Percentiles rank a stretch among this genome's conserved stretches.
Evolutionary conservation across 768 basidiomycete species (phyloP).

Genomic region (Tulasnella sp.): DNA sequence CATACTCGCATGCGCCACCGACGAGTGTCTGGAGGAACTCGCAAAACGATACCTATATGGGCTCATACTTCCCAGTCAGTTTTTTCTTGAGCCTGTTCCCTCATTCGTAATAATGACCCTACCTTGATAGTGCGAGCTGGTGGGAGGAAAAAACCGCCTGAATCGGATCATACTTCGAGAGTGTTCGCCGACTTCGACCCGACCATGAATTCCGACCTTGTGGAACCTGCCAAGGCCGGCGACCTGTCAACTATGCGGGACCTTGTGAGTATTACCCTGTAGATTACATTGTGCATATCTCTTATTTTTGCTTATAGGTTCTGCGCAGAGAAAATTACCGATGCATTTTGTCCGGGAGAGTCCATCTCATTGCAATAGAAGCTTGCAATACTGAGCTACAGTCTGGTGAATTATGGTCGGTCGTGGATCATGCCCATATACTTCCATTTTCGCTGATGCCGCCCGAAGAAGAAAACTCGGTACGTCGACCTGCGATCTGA

Average conservation of each 20-base stretch:
- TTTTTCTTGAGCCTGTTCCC: neutral
- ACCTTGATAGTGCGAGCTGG: neutral
- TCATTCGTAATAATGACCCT: neutral
- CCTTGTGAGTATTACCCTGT: neutral
- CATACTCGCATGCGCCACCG: neutral
- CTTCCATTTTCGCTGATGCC: neutral
- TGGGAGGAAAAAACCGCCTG: neutral
- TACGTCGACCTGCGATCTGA: neutral
- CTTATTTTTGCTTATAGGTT: neutral
- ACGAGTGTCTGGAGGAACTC: neutral
- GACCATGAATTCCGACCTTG: neutral
- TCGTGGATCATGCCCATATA: neutral
- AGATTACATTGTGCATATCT: neutral
- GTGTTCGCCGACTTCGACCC: neutral
- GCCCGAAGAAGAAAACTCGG: neutral
- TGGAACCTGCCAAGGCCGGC: neutral
- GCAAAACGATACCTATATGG: neutral
- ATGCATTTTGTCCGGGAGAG: neutral
- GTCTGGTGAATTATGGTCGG: too few species aligned
- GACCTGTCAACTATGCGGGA: neutral
- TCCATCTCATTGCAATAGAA: neutral
- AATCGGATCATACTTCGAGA: neutral
- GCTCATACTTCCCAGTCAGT: neutral
- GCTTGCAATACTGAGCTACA: neutral
- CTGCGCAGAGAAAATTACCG: neutral